Conservation (phyloP, 2,329 filamentous ascomycete species). For the Monilinia fructicola region DNA sequence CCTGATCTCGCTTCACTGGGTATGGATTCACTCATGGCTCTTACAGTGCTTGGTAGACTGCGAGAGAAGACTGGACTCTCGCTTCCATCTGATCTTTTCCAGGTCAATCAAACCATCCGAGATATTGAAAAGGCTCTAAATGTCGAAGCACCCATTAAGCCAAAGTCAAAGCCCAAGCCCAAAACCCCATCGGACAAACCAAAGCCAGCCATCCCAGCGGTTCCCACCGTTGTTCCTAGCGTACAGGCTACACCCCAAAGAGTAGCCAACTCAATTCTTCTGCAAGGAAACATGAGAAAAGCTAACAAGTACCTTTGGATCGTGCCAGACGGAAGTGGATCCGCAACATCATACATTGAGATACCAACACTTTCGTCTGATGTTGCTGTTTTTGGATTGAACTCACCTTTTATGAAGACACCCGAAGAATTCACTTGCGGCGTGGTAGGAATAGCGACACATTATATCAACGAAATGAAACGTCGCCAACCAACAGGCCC, state of each 20-base stretch:
- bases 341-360: conserved; percentile 40
- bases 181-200: conserved; percentile 12
- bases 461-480: conserved; percentile 69
- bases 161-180: conserved; percentile 35
- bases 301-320: conserved; percentile 48
- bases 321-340: conserved; percentile 51
- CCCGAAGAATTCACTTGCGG: conserved; percentile 65
- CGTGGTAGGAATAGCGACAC: conserved; percentile 62
- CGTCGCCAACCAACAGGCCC: conserved; percentile 67
- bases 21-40: conserved; percentile 59
- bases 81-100: conserved; percentile 60
- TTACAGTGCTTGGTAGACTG: conserved; percentile 55
- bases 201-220: conserved; percentile 35
- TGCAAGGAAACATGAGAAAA: conserved; percentile 51
- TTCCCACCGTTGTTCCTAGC: conserved; percentile 45
- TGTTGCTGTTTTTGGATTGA: conserved; percentile 58
- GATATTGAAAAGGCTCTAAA: conserved; percentile 66
- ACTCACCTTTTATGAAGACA: conserved; percentile 70
- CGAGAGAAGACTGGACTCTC: conserved; percentile 54
- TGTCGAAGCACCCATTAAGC: conserved; percentile 39
- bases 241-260: conserved; percentile 30
- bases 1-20: conserved; percentile 56
- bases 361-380: conserved; percentile 45
- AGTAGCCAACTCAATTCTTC: conserved; percentile 40
- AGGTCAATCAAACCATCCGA: conserved; percentile 60